Conservation (phyloP, 108 stramenopile species). For the Aurantiochytrium sp. region DNA sequence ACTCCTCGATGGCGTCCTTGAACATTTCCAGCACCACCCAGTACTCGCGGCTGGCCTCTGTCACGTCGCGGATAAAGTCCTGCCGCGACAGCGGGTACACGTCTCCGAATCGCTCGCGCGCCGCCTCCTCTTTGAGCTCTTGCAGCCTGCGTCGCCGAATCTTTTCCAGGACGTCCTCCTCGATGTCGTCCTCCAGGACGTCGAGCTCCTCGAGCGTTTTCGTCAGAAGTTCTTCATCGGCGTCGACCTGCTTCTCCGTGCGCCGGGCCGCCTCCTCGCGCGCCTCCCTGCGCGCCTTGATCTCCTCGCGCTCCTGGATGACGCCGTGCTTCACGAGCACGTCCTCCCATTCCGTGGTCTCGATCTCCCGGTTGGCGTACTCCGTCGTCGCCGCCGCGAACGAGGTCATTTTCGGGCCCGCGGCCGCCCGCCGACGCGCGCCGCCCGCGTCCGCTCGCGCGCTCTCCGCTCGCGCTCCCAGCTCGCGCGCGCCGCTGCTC, state of each 20-base stretch:
- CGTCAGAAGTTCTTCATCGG: background rate
- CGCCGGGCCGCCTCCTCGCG: background rate
- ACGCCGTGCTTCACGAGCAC: background rate
- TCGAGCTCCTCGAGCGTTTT: background rate
- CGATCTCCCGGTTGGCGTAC: background rate
- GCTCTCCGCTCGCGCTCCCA: too few relatives aligned
- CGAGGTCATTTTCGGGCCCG: background rate
- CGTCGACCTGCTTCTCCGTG: background rate
- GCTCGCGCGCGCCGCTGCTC: too few relatives aligned
- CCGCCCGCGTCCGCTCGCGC: too few relatives aligned
- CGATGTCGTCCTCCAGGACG: background rate
- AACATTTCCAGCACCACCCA: slow-evolving; percentile 53
- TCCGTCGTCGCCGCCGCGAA: background rate
- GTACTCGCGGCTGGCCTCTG: slow-evolving; percentile 46
- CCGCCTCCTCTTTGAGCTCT: slow-evolving; percentile 43
- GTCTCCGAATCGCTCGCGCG: slow-evolving; percentile 46
- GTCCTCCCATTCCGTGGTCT: slow-evolving; percentile 22
- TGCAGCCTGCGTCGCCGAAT: slow-evolving; percentile 33
- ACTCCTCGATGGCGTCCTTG: slow-evolving; percentile 48
- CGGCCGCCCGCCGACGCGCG: too few relatives aligned
- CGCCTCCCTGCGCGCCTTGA: background rate
- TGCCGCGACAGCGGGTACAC: slow-evolving; percentile 47
- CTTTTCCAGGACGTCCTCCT: background rate
- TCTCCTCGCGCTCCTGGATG: background rate
- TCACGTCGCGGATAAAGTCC: slow-evolving; percentile 56